Evolutionary conservation across 1,139 yeast genomes (phyloP).

Genomic region (Lodderomyces pseudojiufengensis): DNA sequence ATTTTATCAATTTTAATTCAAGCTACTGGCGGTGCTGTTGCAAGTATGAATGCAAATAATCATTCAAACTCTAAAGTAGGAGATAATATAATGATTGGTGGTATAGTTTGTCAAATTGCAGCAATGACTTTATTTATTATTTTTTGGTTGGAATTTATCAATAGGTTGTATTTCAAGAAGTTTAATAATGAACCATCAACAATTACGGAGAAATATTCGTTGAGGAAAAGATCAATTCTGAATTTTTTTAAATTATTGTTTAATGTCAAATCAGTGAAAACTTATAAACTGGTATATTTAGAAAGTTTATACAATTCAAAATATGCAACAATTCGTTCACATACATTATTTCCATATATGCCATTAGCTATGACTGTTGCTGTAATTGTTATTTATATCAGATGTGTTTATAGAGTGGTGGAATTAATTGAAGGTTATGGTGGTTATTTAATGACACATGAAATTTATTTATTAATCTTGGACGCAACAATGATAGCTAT

Average conservation of each 20-base stretch:
- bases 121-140: conserved; percentile 64
- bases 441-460: conserved; percentile 66
- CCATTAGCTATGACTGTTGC: conserved; percentile 48
- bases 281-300: conserved; percentile 18
- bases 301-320: conserved; percentile 33
- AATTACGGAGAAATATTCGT: neutral
- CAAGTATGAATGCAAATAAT: conserved; percentile 49
- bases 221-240: conserved; percentile 15
- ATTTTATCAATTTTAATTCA: conserved; percentile 68
- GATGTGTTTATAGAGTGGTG: conserved; percentile 75
- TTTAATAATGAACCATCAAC: neutral
- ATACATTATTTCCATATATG: conserved; percentile 39
- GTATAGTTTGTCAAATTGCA: conserved; percentile 72
- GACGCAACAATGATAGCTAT: conserved; percentile 67
- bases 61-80: conserved; percentile 46
- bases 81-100: conserved; percentile 73
- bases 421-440: conserved; percentile 75
- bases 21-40: conserved; percentile 78
- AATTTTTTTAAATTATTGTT: conserved; percentile 24
- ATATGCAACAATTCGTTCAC: conserved; percentile 36
- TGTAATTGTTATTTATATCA: conserved; percentile 53
- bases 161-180: conserved; percentile 31
- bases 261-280: conserved; percentile 19
- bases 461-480: conserved; percentile 64
- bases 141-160: conserved; percentile 52